These are phyloP conservation scores for Chloris gayana DNA, from an alignment of 176 grass and related monocot genomes.

Conservation along the genomic window DNA sequence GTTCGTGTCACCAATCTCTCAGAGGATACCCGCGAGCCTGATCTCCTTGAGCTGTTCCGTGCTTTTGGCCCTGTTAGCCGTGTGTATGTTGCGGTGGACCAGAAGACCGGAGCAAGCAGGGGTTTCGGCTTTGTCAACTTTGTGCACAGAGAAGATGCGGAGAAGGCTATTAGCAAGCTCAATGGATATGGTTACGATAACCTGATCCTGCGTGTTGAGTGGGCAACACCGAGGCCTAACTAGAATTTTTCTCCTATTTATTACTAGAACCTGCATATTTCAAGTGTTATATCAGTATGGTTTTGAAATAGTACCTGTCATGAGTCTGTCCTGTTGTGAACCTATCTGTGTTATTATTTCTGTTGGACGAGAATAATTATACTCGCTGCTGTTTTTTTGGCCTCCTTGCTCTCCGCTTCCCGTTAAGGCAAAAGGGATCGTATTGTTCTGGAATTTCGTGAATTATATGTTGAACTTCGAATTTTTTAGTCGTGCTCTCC, in stretches of 20 bases:
- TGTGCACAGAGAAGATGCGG: conserved; percentile 75
- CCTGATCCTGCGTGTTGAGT: conserved; percentile 82
- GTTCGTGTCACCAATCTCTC: conserved; percentile 90
- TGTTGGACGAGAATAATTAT: conserved; percentile 27
- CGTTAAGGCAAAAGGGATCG: background rate
- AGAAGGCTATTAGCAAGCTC: conserved; percentile 86
- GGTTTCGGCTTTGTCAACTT: conserved; percentile 83
- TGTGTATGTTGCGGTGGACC: conserved; percentile 78
- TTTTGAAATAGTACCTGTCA: conserved; percentile 1
- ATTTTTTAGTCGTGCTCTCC: background rate
- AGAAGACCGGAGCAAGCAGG: conserved; percentile 75
- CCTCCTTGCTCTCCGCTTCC: background rate
- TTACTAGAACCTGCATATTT: background rate
- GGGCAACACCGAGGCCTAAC: conserved; percentile 83
- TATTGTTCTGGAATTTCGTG: background rate
- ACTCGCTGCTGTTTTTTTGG: conserved; percentile 13
- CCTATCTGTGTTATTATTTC: conserved; percentile 10
- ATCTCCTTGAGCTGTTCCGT: conserved; percentile 69
- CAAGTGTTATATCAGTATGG: background rate
- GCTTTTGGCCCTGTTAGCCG: conserved; percentile 78
- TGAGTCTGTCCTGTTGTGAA: background rate
- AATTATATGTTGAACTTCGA: background rate
- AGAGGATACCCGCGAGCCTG: conserved; percentile 76
- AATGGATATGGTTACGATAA: conserved; percentile 95
- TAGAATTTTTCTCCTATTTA: conserved; percentile 28